Evolutionary conservation across 768 basidiomycete genomes (phyloP), one percentile per base, ranked within the genome.

Genomic region (Cystoderma amianthinum): DNA sequence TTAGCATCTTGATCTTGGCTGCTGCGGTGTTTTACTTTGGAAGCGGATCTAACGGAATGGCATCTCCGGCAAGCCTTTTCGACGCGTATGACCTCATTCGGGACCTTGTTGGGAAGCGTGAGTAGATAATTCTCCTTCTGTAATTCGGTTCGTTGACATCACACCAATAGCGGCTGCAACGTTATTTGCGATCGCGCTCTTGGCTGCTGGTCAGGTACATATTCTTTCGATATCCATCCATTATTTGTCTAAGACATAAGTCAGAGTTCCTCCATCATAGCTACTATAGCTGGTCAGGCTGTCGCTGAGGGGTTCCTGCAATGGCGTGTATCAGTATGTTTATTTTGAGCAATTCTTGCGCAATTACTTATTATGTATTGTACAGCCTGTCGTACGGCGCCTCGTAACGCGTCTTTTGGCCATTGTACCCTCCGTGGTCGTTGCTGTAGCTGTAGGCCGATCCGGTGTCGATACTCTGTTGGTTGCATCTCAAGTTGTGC

Each of bases 281-380:
- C 89, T 7, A 96, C 91, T 0, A 73, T 95, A 10, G 84, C 89
- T 1, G 92, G 92, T 0, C 93, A 96, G 60, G 83, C 88, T 16
- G 83, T 97, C 28, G 82, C 81, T 0, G 92, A 96, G 60, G 92
- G 93, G 0, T 92, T 93, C 60, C 70, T 95, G 41, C 78, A 76
- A 39, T 95, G 91, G 91, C 74, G 78, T 35, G 75, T 90, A 24
- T 85, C 87, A 48, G 85, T 86, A 53, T 46, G 67, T 54, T 22
- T 23, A 22, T 37, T 12, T 19, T 18, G 22, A n/a, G n/a, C 33
- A 56, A 23, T 16, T 9, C 13, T 17, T 7, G 9, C 28, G n/a
- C 33, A n/a, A 19, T 19, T 36, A 30, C 21, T 36, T 12, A 35
- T 39, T 11, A 7, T 34, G 17, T 11, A n/a, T 13, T 16, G 16